Evolutionary conservation across 2,329 filamentous ascomycete genomes (phyloP), one percentile per base, ranked within the genome.

Genomic region (Diaporthe nobilis): DNA sequence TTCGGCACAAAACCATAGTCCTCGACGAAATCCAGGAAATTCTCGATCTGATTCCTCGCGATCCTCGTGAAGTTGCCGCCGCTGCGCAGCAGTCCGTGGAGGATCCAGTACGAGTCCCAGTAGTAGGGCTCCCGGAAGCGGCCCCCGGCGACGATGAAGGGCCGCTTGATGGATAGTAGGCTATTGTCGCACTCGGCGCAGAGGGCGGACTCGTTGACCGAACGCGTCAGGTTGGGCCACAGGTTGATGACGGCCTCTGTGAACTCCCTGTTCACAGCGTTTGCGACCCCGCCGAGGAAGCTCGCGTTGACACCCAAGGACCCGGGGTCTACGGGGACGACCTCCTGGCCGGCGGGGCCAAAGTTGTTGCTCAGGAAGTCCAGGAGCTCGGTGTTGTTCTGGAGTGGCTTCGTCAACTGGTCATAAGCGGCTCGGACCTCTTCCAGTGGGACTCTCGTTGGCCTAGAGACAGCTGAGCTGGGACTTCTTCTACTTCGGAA

Each of bases 91-190:
- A 94, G 85, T 34, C 92, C 92, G 82, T 92, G 89, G 63, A 94
- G 79, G 67, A 93, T 92, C 91, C 91, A 93, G 84, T 90, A 93
- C 44, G 90, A 92, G 81, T 94, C 92, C 92, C 92, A 94, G 82
- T 94, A 94, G 81, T 94, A 94, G 2, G 91, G 88, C 82, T 94
- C 92, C 47, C 92, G 87, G 85, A 94, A 94, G 42, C 92, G 90
- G n/a, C 92, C 92, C 17, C 92, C 92, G 4, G 92, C 92, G 17
- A 94, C 88, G n/a, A 94, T 91, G 79, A 94, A 94, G 4, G 91
- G 92, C 75, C 90, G 89, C 79, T 92, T 92, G 76, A 94, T 81
- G 9, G 91, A 90, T 74, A 94, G 90, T 82, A 92, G 93, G 81
- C 91, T 93, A 79, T 88, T 88, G 47, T 91, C 90, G 77, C 92